Base-by-base conservation (phyloP, 2,329 filamentous ascomycete species). In the Penicillium palitans region DNA sequence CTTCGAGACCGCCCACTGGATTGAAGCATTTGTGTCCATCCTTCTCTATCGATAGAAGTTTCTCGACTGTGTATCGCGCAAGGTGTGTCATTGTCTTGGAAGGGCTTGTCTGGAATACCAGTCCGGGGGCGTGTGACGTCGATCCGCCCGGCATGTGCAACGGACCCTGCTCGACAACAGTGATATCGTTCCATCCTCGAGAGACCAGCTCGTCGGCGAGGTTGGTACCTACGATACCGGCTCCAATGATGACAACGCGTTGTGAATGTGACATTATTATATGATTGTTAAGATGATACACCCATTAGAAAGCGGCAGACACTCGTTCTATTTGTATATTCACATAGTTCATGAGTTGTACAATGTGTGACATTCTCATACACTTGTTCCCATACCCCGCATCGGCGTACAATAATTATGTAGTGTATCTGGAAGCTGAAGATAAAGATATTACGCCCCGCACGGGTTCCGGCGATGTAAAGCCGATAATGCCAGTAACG, bases 171-270 rank as follows among this genome's bases (percentile, higher is more conserved):
- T 88, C 85, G 61, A 88, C 74, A 50, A 88, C 85, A 19, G 85
- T 87, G 70, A 88, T 85, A 69, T 87, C 73, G 54, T 70, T 80
- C 84, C 85, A 88, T 76, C 86, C 86, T 66, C 84, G 80, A 25
- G 79, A 78, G 63, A 85, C 79, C 66, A 88, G 80, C 78, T 88
- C 85, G 65, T 88, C 85, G 49, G 85, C 85, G 49, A 88, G 73
- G 59, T 88, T 88, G 57, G 81, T 80, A 47, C 85, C 85, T 58
- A 88, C 85, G 57, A 88, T 87, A 48, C 85, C 85, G 51, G 85
- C 85, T 39, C 85, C 85, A 59, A 86, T 84, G 60, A 86, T 84
- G 58, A 86, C 81, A 60, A 86, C 81, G 64, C 78, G 74, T 65
- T 78, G 73, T 68, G 69, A 64, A 41, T 67, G 62, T 42, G 68